Evolutionary conservation across 2,329 filamentous ascomycete genomes (phyloP), one percentile per base, ranked within the genome.

Genomic region (Chaetothyriales sp.): DNA sequence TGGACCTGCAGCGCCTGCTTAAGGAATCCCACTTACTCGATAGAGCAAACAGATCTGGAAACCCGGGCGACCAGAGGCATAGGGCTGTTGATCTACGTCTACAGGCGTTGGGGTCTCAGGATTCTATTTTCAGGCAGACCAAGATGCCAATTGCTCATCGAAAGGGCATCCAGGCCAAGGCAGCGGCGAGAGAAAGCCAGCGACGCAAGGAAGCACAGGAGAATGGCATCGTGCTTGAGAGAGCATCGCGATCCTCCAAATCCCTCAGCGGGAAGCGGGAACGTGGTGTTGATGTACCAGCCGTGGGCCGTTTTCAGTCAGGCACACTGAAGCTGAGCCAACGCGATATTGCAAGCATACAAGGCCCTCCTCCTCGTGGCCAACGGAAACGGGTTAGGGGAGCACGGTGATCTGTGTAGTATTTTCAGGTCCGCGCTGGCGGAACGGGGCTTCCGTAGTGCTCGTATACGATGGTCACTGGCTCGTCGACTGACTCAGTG

Each of bases 71-170:
- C 60, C 83, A 84, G 60, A 79, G 89, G 28, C 80, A 86, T 58
- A 86, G 85, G 65, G 86, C 89, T 0, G 79, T 84, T 5, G 90
- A 96, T 65, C 70, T 95, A 57, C 84, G 90, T 52, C 73, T 96
- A 46, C 84, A 86, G 64, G 77, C 83, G 9, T 75, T 95, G 2
- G 89, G 88, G 6, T 80, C 83, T n/a, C 88, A 85, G 61, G 66
- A 70, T 5, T 87, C 84, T 18, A 75, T 93, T 46, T 81, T 83
- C 58, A 74, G 75, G 51, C 89, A 94, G 68, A 77, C 82, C 52
- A 89, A 83, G 60, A 95, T 96, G 87, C 90, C 92, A 18, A 84
- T 94, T 75, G 70, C 80, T 43, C 83, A 90, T 63, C 78, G 88
- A 53, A 87, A 84, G 68, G 89, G 90, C n/a, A 95, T 96, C 53